Evolutionary conservation across 1,284 basidiomycete genomes (phyloP), one percentile per base, ranked within the genome.

Genomic region (Irpex sp.): DNA sequence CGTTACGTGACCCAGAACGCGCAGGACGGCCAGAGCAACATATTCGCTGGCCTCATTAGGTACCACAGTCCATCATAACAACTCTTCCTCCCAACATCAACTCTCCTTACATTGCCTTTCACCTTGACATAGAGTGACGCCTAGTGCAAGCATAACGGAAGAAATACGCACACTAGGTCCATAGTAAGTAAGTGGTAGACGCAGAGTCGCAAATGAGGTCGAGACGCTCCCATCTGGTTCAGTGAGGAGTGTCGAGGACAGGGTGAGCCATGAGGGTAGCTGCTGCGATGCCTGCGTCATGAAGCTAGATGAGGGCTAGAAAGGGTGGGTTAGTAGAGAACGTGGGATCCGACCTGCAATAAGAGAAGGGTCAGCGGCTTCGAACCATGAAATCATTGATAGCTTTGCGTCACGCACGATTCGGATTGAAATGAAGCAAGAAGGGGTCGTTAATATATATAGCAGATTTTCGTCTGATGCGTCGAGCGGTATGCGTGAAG

Each of bases 121-220:
- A 1, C 31, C 31, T 33, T 33, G 31, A 33, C 31, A 33, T 33
- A 33, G 5, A 33, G 31, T 33, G 5, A 33, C 31, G 5, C 31
- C 31, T 33, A 33, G 31, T 33, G 50, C 50, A 51, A n/a, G 39
- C 19, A 31, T 19, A n/a, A 51, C 17, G 50, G 33, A 8, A 9
- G 35, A 17, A 35, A 35, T 35, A 83, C 89, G 81, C 72, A 90
- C 88, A 72, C 85, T 84, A 61, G 89, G 88, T 49, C 89, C 89
- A 68, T 83, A 89, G 73, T 91, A 91, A 1, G 89, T 90, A 65
- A 89, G 75, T 58, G 89, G 87, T 59, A 90, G 69, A 65, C 78
- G 81, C 47, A 88, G 75, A 60, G 79, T 82, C 4, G 79, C 81
- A 49, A 79, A 78, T 15, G 86, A 86, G 49, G 81, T 78, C 51